Percentiles rank a stretch among this genome's conserved stretches.
Conservation (phyloP, 2,329 filamentous ascomycete species). For the Xylariaceae sp. region DNA sequence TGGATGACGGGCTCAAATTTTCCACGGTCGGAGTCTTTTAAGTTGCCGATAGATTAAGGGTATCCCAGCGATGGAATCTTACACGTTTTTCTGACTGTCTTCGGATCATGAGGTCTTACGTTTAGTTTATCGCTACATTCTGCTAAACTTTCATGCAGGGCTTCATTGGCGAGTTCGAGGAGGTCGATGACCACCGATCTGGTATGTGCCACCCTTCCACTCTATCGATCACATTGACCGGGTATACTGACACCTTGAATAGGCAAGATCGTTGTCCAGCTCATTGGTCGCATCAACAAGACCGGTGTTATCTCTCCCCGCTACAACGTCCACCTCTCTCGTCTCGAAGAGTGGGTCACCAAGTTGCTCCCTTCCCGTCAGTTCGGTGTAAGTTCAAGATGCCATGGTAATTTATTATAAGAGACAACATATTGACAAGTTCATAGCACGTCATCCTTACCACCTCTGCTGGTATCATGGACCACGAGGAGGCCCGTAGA, state of each 20-base stretch:
- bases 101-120: conserved; percentile 66
- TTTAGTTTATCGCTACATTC: conserved; percentile 93
- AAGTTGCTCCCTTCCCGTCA: conserved; percentile 99
- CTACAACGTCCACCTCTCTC: conserved; percentile 97
- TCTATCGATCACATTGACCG: neutral
- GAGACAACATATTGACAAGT: neutral
- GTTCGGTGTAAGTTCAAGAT: conserved; percentile 59
- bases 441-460: conserved; percentile 83
- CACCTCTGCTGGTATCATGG: conserved; percentile 99
- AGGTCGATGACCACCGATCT: conserved; percentile 98
- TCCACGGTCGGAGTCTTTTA: conserved; percentile 98
- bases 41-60: conserved; percentile 93
- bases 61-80: conserved; percentile 71
- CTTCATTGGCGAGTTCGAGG: conserved; percentile 94
- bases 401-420: neutral
- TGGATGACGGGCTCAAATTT: conserved; percentile 84
- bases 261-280: conserved; percentile 98
- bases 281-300: conserved; percentile 99
- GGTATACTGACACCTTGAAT: neutral
- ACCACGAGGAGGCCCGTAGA: conserved; percentile 98
- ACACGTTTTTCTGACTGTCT: conserved; percentile 81
- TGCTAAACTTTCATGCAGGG: conserved; percentile 43
- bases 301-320: conserved; percentile 98
- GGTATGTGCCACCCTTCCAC: conserved; percentile 34
- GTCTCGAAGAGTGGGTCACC: conserved; percentile 99